Percentiles rank a stretch among this genome's conserved stretches.
These are phyloP conservation scores for Euphrasia arctica DNA, from an alignment of 305 asterid genomes.

Conservation along the genomic window DNA sequence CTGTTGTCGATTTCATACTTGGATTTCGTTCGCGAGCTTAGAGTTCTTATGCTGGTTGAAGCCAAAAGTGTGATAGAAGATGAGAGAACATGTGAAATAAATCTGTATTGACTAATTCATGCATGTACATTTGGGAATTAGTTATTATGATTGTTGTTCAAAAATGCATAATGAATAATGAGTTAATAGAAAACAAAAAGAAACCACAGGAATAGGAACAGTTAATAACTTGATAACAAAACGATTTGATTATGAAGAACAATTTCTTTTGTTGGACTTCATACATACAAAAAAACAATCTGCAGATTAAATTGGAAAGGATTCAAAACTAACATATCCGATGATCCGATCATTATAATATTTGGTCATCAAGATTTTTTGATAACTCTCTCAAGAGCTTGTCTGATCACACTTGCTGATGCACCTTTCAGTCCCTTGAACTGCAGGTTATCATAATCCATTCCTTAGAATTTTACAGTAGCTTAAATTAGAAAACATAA, in stretches of 20 bases:
- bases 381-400: constrained; percentile 51
- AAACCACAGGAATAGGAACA: no score
- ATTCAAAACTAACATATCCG: constrained; percentile 24
- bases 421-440: constrained; percentile 52
- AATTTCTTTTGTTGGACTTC: constrained; percentile 7
- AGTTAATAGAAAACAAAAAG: no score
- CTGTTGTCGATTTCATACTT: constrained; percentile 30
- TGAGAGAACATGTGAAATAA: neutral
- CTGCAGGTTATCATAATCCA: constrained; percentile 28
- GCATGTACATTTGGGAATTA: neutral
- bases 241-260: constrained; percentile 6
- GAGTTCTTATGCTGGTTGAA: neutral
- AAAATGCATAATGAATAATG: neutral
- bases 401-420: constrained; percentile 49
- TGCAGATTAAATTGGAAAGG: constrained; percentile 7
- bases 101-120: neutral
- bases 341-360: constrained; percentile 11
- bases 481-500: neutral
- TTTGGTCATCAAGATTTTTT: constrained; percentile 34
- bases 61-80: neutral
- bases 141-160: neutral
- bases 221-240: neutral
- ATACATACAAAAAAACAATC: constrained; percentile 6
- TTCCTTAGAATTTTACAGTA: neutral
- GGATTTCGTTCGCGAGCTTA: constrained; percentile 20